Evolutionary conservation across 768 basidiomycete species (phyloP), one percentile per base, ranked within the genome.

Genomic region (Hortiboletus flavorubellus): DNA sequence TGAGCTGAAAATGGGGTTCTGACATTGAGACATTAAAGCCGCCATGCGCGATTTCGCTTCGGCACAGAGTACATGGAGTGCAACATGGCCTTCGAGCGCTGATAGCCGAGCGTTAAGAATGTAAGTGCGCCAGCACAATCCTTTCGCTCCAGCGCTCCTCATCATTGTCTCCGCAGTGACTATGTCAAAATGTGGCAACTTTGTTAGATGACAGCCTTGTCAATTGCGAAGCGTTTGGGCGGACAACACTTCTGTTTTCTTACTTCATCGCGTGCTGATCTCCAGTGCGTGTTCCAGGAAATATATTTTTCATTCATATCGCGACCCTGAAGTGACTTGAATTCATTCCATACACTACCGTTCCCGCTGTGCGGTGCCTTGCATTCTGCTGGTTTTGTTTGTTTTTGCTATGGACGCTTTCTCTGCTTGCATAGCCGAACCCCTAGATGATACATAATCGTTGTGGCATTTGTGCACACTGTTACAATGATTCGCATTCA

Each of bases 31-130:
- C 8, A 12, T 14, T n/a, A 44, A 30, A 69, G 68, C 76, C n/a
- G 89, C 89, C 9, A 89, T 89, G 87, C 73, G 70, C 43, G 85
- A 87, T 51, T 91, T 91, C 68, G 82, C 84, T 16, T 54, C 67
- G 8, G 80, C 75, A 4, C 79, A 88, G 70, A 72, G 73, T 37
- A 76, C 79, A 48, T 94, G 92, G 92, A 80, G 79, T 59, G 76
- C 80, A 49, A 88, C 86, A 9, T 93, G 92, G 92, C 85, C 89
- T 3, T 68, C 76, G 7, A 79, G 76, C 47, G 75, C 81, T 10
- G 77, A 82, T 54, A 78, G 82, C 47, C 77, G 87, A 31, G 85
- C 86, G 2, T 80, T 93, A 73, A 78, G 86, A 41, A 79, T 93
- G 84, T 87, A 66, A 51, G 68, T 57, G 1, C 8, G 6, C 21